A percentile compares a stretch with the other conserved stretches of the same genome.
Evolutionary conservation across 176 grass and related monocot species (phyloP).

Genomic region (Phragmites australis): DNA sequence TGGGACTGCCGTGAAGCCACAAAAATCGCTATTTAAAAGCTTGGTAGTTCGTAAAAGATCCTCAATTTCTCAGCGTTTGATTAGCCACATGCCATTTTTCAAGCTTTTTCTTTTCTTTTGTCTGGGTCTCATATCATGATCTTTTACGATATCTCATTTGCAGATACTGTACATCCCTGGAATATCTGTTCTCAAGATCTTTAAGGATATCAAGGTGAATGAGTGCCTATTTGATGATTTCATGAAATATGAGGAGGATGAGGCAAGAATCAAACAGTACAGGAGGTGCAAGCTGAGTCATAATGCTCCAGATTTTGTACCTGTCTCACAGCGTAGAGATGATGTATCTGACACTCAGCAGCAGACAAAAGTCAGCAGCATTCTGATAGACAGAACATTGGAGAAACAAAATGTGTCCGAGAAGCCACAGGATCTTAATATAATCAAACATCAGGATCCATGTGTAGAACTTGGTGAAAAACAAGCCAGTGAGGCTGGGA

Average conservation of each 20-base stretch:
- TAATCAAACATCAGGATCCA: conserved; percentile 30
- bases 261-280: conserved; percentile 47
- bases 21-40: too few species aligned
- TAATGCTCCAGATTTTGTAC: conserved; percentile 71
- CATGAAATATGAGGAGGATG: conserved; percentile 66
- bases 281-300: conserved; percentile 58
- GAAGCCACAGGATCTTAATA: conserved; percentile 11
- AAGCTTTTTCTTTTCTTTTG: not conserved
- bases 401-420: conserved; percentile 41
- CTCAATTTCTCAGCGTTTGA: not conserved
- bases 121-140: not conserved
- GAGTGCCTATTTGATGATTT: conserved; percentile 79
- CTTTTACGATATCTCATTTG: conserved; percentile 17
- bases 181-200: conserved; percentile 60
- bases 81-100: not conserved
- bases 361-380: conserved; percentile 19
- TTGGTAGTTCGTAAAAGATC: not conserved
- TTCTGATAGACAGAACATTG: conserved; percentile 29
- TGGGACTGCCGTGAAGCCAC: too few species aligned
- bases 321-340: conserved; percentile 38
- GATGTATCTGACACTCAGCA: not conserved
- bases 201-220: conserved; percentile 53
- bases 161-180: conserved; percentile 69
- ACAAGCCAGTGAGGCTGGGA: conserved; percentile 11
- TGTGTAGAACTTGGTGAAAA: conserved; percentile 23